Conservation (phyloP, 805 yeast genomes). For the Saccharomycopsis oosterbeekiorum region DNA sequence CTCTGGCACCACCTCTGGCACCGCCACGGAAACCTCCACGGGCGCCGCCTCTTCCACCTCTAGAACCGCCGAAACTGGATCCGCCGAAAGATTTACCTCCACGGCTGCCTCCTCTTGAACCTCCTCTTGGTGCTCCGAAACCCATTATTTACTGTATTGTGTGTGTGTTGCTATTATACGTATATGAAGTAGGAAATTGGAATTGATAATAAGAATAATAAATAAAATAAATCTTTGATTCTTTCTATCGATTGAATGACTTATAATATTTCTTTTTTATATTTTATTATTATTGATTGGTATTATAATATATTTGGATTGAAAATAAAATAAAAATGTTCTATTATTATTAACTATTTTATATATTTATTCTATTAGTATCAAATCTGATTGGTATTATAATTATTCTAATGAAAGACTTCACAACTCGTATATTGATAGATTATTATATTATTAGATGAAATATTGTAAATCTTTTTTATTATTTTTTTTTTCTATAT, state of each 20-base stretch:
- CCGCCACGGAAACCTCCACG: slow-evolving; percentile 25
- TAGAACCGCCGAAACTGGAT: slow-evolving; percentile 24
- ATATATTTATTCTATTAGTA: not conserved
- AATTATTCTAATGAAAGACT: not conserved
- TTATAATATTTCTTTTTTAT: not conserved
- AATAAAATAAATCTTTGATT: not conserved
- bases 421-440: not conserved
- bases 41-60: slow-evolving; percentile 48
- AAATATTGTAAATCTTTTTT: not conserved
- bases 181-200: not conserved
- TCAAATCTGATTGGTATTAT: not conserved
- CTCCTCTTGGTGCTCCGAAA: slow-evolving; percentile 32
- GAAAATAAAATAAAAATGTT: not conserved
- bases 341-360: not conserved
- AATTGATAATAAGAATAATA: not conserved
- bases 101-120: slow-evolving; percentile 26
- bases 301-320: not conserved
- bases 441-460: not conserved
- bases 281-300: not conserved
- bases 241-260: not conserved
- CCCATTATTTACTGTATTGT: slow-evolving; percentile 8
- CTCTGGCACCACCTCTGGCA: slow-evolving; percentile 40
- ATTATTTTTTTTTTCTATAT: not conserved
- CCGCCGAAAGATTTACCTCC: slow-evolving; percentile 26
- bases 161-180: not conserved